Evolutionary conservation across 768 basidiomycete species (phyloP), one percentile per base, ranked within the genome.

Genomic region (Agrocybe chaxingu): DNA sequence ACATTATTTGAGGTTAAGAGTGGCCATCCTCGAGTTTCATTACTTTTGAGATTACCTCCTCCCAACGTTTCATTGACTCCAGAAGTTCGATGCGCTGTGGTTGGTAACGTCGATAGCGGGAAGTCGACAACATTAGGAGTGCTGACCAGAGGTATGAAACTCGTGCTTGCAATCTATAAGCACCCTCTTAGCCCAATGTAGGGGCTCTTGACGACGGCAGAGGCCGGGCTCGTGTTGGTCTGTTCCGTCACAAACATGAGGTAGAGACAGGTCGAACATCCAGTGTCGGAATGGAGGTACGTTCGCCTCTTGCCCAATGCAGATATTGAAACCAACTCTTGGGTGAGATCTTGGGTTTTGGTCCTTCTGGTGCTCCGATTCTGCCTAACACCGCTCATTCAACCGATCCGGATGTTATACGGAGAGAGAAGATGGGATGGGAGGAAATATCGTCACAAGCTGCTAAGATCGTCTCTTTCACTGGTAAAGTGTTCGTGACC

Each of bases 221-320:
- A 65, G 89, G 87, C 0, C 79, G 81, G 44, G 88, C 89, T 0
- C 88, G 96, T 46, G 88, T 98, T 4, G 84, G 86, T 3, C 72
- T 99, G 7, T 98, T 98, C 68, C 78, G 96, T 48, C 97, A 99
- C 65, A 97, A 98, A 65, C 97, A 99, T 62, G 97, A 99, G 68
- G 76, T 98, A 47, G 97, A 98, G 71, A 93, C 89, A 13, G 96
- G 96, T 5, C 75, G 97, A 45, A 99, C 97, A 0, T 93, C 90
- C 18, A 92, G 89, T 53, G 92, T 98, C 38, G 97, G 97, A 16
- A 95, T 97, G 87, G 97, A 99, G 79, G 92, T 93, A 54, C 51
- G 76, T 52, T 11, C 19, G 45, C 44, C 2, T 39, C 12, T 45
- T 52, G 36, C 37, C 45, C 11, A 32, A 40, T 34, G 44, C 33